Base-by-base conservation (phyloP, 2,329 filamentous ascomycete species). In the Apiospora hydei region DNA sequence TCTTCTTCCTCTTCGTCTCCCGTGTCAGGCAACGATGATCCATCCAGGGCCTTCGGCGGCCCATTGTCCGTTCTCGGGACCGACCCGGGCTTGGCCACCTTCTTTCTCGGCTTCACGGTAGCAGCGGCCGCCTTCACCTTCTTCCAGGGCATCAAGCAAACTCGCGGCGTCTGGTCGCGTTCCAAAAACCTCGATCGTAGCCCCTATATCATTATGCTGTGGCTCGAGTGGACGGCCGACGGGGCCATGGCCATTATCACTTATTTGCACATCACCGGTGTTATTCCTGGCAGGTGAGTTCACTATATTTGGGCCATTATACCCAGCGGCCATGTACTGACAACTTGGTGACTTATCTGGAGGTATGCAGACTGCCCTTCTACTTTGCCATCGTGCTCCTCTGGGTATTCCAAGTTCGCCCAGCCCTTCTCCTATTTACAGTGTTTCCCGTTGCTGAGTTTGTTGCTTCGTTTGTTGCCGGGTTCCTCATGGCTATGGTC, bases 331-430 rank as follows among this genome's bases (percentile, higher is more conserved):
- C 11, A 61, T n/a, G n/a, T n/a, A 18, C 57, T 64, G 41, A 64
- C 57, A 64, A 64, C 34, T 64, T 18, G 30, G 57, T 14, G 41
- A n/a, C 8, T n/a, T 64, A n/a, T 5, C 18, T 13, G 30, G 57
- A 21, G 57, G 2, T 24, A 21, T 64, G 57, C 30, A 64, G 34
- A n/a, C 30, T 64, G 57, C 57, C 57, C 57, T 64, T 64, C 57
- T 64, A 64, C 57, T 64, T 64, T 64, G 57, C 57, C 13, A 64
- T 64, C 3, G 57, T 64, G 57, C 57, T 64, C 10, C 57, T 64
- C 34, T 64, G 57, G 57, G 57, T 64, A n/a, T 64, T 64, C 7
- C 57, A 64, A n/a, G 57, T 64, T 38, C 18, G 57, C 34, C 11
- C 13, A 4, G 57, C 4, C 57, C 57, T 64, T 41, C 21, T n/a